These are phyloP conservation scores for Astrephomene gubernaculifera DNA, from an alignment of 139 green algal genomes.

Conservation along the genomic window DNA sequence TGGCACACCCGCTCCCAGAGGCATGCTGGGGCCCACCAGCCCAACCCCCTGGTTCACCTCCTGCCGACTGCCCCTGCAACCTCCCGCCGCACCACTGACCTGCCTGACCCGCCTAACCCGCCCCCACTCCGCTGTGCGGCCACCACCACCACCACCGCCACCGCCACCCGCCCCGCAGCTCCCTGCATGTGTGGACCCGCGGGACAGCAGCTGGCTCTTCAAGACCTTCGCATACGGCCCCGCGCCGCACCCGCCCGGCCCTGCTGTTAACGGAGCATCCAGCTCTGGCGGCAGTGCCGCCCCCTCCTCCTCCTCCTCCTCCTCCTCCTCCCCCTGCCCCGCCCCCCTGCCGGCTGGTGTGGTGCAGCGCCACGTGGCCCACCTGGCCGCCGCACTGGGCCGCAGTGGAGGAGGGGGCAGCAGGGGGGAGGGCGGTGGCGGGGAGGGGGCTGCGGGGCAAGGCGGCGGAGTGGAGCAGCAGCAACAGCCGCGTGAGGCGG, in stretches of 20 bases:
- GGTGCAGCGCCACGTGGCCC: background rate
- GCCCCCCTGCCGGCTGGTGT: background rate
- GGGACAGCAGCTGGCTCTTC: too few relatives aligned
- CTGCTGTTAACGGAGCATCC: background rate
- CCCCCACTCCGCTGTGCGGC: too few relatives aligned
- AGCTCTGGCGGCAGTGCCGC: background rate
- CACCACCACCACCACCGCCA: too few relatives aligned
- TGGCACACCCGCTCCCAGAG: too few relatives aligned
- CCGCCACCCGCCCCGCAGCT: too few relatives aligned
- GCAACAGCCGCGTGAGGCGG: background rate
- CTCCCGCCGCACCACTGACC: too few relatives aligned
- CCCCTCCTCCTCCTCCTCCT: background rate
- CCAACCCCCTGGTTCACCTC: too few relatives aligned
- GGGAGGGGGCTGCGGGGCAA: background rate
- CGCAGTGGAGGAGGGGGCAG: background rate
- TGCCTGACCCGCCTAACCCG: too few relatives aligned
- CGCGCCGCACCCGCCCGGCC: background rate
- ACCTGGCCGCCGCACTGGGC: background rate
- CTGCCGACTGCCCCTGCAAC: too few relatives aligned
- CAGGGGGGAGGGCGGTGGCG: background rate
- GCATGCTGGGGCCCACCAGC: too few relatives aligned
- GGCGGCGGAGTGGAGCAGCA: background rate
- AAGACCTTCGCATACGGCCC: constrained; percentile 41
- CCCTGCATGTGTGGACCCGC: too few relatives aligned
- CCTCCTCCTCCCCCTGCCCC: background rate